A percentile compares a stretch with the other conserved stretches of the same genome.
phyloP scores from a whole-genome alignment of 208 protist genomes.

The Sergeia podlipaevii region DNA sequence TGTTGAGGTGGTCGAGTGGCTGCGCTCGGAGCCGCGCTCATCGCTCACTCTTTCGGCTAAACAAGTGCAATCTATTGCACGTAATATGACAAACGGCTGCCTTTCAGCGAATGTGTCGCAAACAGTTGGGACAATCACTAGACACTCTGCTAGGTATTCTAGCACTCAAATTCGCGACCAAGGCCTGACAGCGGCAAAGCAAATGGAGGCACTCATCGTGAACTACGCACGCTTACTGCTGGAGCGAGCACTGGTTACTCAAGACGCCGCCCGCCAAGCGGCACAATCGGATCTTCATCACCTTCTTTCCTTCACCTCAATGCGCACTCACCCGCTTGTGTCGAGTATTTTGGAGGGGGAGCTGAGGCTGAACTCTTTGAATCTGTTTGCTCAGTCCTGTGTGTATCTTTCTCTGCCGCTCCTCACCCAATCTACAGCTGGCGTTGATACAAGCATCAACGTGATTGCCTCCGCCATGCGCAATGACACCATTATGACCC shows the following conservation, averaged over 20 bases:
- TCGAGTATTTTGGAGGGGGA: slow-evolving; percentile 34
- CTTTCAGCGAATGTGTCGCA: slow-evolving; percentile 35
- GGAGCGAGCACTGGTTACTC: slow-evolving; percentile 50
- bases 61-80: slow-evolving; percentile 10
- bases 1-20: slow-evolving; percentile 33
- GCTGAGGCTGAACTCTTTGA: slow-evolving; percentile 26
- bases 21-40: slow-evolving; percentile 1
- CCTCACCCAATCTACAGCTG: slow-evolving; percentile 23
- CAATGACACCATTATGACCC: slow-evolving; percentile 23
- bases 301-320: slow-evolving; percentile 62
- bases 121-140: slow-evolving; percentile 21
- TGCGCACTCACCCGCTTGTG: slow-evolving; percentile 35
- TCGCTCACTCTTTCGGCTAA: slow-evolving; percentile 4
- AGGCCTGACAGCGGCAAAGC: slow-evolving; percentile 30
- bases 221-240: slow-evolving; percentile 74
- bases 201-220: slow-evolving; percentile 73
- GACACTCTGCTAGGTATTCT: slow-evolving; percentile 12
- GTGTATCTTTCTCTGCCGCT: slow-evolving; percentile 38
- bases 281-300: slow-evolving; percentile 34
- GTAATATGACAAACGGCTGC: background rate
- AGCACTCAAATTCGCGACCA: slow-evolving; percentile 1
- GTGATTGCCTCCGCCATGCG: slow-evolving; percentile 31
- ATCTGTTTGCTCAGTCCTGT: slow-evolving; percentile 46
- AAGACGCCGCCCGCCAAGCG: slow-evolving; percentile 33
- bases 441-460: slow-evolving; percentile 47